Base-by-base conservation (phyloP, 345 rosid species). In the Gossypium anomalum region DNA sequence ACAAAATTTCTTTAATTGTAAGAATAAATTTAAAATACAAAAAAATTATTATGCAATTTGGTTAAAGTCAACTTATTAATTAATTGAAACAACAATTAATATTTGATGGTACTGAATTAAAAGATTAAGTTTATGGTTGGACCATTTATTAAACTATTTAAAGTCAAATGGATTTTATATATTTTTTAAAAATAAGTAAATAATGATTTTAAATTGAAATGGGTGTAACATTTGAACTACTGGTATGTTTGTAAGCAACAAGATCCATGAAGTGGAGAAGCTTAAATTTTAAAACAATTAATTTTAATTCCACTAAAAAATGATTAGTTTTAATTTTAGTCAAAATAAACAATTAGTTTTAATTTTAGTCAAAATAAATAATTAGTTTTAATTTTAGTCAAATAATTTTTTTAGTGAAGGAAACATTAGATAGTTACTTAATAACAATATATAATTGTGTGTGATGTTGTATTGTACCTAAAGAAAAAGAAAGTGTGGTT, bases 221-320 rank as follows among this genome's bases (percentile, higher is more conserved):
- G 59, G 34, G 43, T 61, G 69, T 7, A 60, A 48, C 67, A 73
- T 47, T 17, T 61, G 76, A 73, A 73, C 68, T 43, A 23, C 52
- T 43, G 14, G 75, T 71, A 13, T 23, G 38, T 56, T 66, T 59
- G 22, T 2, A 55, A 6, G 58, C 44, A n/a, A 27, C 27, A 19
- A 56, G 63, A 71, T 71, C 20, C 56, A 15, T 23, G 56, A 72
- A 41, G 7, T 45, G 43, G 25, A 44, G 52, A 58, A 41, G 12
- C 2, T 71, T 53, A 19, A 4, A 5, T 34, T 34, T 34, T 34
- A 34, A 34, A 27, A 19, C 9, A 56, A 27, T 59, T 59, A 27
- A 11, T 27, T 61, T 67, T 22, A 67, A 9, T 47, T 11, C 38
- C 38, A 34, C 38, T 34, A 4, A 29, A 29, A 29, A 27, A n/a